phyloP scores from a whole-genome alignment of 2,329 filamentous ascomycete species.

The Pseudogymnoascus sp. region DNA sequence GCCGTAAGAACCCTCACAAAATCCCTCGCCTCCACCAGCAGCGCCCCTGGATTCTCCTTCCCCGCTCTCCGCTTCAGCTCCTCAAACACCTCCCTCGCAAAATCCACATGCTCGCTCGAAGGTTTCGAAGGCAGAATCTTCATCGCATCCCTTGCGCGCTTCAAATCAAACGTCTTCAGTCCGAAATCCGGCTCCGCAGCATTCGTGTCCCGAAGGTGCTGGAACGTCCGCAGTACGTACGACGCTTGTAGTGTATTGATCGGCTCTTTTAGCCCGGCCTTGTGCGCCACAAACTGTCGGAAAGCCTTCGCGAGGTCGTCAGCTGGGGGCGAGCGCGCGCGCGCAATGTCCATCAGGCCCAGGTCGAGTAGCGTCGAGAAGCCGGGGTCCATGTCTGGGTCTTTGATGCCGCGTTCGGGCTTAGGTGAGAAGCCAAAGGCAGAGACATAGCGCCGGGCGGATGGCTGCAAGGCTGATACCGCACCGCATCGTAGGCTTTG shows the following conservation, averaged over 20 bases:
- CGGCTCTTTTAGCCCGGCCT: constrained; percentile 38
- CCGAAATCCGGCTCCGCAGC: constrained; percentile 14
- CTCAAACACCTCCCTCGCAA: constrained; percentile 21
- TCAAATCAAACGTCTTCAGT: constrained; percentile 15
- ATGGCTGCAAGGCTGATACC: constrained; percentile 24
- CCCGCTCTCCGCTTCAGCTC: constrained; percentile 13
- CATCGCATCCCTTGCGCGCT: constrained; percentile 14
- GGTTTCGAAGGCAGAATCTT: constrained; percentile 18
- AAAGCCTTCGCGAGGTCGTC: constrained; percentile 60
- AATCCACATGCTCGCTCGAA: constrained; percentile 12
- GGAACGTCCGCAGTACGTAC: constrained; percentile 50
- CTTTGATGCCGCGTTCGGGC: constrained; percentile 50
- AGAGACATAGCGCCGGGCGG: constrained; percentile 46
- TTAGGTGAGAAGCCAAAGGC: constrained; percentile 59
- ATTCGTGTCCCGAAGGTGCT: constrained; percentile 43
- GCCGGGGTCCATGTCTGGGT: constrained; percentile 60
- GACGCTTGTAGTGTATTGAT: constrained; percentile 61
- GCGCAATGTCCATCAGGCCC: constrained; percentile 52
- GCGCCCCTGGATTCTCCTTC: constrained; percentile 1
- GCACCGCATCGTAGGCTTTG: constrained; percentile 31
- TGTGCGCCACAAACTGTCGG: constrained; percentile 52
- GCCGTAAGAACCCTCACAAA: constrained; percentile 9
- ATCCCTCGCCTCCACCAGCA: constrained; percentile 18
- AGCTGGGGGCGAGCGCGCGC: constrained; percentile 54
- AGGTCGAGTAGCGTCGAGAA: constrained; percentile 64